Evolutionary conservation across 192 early-diverging fungal genomes (phyloP).

Genomic region (Piromyces finnis): DNA sequence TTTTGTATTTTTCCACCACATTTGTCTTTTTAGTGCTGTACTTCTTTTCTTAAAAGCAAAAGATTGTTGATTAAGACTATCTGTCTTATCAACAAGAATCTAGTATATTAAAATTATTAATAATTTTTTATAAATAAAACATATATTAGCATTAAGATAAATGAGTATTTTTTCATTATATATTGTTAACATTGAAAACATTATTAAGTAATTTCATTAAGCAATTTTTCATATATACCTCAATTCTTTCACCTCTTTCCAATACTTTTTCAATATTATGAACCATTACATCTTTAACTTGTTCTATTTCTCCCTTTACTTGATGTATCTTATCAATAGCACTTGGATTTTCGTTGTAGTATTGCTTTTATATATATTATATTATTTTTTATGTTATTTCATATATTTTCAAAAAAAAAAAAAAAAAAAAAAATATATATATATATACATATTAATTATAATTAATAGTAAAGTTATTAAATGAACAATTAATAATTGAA

Average conservation of each 20-base stretch:
- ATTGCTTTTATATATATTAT: not conserved
- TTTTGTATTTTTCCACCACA: slow-evolving; percentile 94
- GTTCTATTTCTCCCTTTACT: slow-evolving; percentile 79
- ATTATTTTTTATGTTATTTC: no score
- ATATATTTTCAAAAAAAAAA: no score
- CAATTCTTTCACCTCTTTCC: not conserved
- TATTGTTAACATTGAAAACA: no score
- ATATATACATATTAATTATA: no score
- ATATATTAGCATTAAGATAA: no score
- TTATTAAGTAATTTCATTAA: not conserved
- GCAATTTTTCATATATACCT: not conserved
- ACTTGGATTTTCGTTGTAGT: not conserved
- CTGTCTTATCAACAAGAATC: slow-evolving; percentile 77
- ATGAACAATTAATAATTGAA: no score
- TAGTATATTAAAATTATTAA: no score
- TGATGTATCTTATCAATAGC: slow-evolving; percentile 52
- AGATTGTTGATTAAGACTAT: slow-evolving; percentile 66
- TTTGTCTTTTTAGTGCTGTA: slow-evolving; percentile 53
- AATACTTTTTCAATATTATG: slow-evolving; percentile 60
- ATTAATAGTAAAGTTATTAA: no score
- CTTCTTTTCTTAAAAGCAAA: slow-evolving; percentile 80
- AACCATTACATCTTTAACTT: slow-evolving; percentile 88
- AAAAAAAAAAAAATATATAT: no score
- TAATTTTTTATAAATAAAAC: no score
- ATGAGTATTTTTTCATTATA: no score